Evolutionary conservation across 495 filamentous ascomycete genomes (phyloP), one percentile per base, ranked within the genome.

Genomic region (Achaetomiella virescens): DNA sequence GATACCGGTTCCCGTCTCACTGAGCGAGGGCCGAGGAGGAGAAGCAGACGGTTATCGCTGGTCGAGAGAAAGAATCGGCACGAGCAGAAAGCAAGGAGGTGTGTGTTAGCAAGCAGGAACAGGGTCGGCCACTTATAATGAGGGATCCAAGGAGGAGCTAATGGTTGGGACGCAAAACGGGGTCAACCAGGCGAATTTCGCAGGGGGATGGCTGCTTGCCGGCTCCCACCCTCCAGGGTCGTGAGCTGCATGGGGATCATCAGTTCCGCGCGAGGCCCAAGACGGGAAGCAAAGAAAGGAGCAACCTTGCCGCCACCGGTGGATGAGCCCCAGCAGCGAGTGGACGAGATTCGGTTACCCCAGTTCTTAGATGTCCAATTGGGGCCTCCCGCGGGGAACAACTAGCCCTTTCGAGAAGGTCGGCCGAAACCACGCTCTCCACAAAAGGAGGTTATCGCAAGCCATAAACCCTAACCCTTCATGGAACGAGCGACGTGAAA

Each of bases 1-100:
- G 48, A 58, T 53, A 49, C 57, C 57, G 51, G 20, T 41, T 54
- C 50, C 38, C 38, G 9, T 48, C 55, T 51, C 55, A 51, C 40
- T 31, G 40, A 18, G 29, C 27, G 31, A 37, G 35, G 9, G 27
- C 22, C 9, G 42, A 24, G 20, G 22, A 10, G 22, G 35, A 41
- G 22, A 31, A 22, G 43, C 33, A 24, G 6, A 40, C 25, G 44
- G 48, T 35, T 17, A 50, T n/a, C n/a, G 48, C 31, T 40, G 29
- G 58, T 31, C 40, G 40, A 40, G 35, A 24, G 53, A 36, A 2
- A 8, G 22, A 24, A 43, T 42, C 22, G 44, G 45, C 44, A 55
- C 25, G 36, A 29, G 53, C 29, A 14, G 18, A n/a, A 25, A 35
- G 31, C 24, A 56, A 31, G 44, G 31, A 22, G 25, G 36, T 22